Percentiles rank a stretch among this genome's conserved stretches.
Conservation (phyloP, 176 grass and related monocot species). For the Zizania latifolia region DNA sequence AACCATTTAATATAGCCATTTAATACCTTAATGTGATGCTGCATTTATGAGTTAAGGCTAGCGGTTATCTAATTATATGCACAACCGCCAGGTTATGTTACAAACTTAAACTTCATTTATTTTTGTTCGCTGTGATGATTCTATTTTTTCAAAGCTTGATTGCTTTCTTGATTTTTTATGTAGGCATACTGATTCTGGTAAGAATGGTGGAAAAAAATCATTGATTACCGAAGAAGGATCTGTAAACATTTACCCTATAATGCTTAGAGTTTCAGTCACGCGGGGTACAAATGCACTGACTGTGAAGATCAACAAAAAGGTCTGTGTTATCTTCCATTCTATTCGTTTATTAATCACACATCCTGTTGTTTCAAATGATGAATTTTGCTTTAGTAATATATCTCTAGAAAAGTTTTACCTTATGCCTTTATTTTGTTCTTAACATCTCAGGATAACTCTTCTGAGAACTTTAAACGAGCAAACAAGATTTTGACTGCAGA, state of each 20-base stretch:
- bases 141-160: background rate
- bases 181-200: slow-evolving; percentile 47
- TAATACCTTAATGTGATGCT: background rate
- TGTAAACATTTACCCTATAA: slow-evolving; percentile 71
- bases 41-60: slow-evolving; percentile 12
- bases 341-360: background rate
- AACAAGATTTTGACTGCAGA: slow-evolving; percentile 72
- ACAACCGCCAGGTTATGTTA: background rate
- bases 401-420: background rate
- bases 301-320: slow-evolving; percentile 93
- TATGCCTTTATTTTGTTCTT: slow-evolving; percentile 6
- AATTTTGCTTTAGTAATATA: background rate
- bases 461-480: slow-evolving; percentile 82
- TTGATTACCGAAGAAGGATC: slow-evolving; percentile 26
- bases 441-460: slow-evolving; percentile 63
- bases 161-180: background rate
- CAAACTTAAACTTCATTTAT: background rate
- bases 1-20: background rate
- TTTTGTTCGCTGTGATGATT: background rate
- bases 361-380: background rate
- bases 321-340: slow-evolving; percentile 19
- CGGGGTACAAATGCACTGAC: slow-evolving; percentile 53
- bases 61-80: background rate
- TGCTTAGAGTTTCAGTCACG: slow-evolving; percentile 65
- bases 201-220: slow-evolving; percentile 11